Conservation (phyloP, 106 monocot species). For the Platanthera guangdongensis region DNA sequence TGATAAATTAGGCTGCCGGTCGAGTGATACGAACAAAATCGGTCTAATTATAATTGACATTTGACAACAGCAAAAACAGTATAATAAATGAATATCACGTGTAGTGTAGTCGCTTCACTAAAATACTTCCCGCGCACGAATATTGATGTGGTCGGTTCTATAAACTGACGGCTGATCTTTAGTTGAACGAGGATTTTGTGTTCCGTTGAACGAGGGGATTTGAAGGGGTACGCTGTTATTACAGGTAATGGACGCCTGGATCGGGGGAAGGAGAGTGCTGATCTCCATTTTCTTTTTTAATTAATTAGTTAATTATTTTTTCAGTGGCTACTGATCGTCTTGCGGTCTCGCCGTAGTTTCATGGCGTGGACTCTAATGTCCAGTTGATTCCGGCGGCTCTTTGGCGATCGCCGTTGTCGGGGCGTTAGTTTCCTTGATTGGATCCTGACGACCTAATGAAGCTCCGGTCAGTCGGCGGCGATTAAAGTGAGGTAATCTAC, state of each 20-base stretch:
- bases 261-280: background rate
- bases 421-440: background rate
- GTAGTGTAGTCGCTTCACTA: background rate
- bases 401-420: background rate
- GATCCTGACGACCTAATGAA: background rate
- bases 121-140: background rate
- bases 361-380: background rate
- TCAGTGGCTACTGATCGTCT: background rate
- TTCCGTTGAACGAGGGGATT: background rate
- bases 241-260: background rate
- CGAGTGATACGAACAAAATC: slow-evolving; percentile 1
- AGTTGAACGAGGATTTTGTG: background rate
- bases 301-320: background rate
- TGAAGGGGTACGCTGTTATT: background rate
- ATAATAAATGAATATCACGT: background rate
- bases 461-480: background rate
- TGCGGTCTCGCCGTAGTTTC: background rate
- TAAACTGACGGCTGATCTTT: background rate
- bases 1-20: background rate
- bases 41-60: background rate
- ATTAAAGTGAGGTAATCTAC: background rate
- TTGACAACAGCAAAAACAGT: no score
- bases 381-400: background rate
- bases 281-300: background rate
- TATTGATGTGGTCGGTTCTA: background rate